phyloP scores from a whole-genome alignment of 2,329 filamentous ascomycete species.

The Trichoderma sp. region DNA sequence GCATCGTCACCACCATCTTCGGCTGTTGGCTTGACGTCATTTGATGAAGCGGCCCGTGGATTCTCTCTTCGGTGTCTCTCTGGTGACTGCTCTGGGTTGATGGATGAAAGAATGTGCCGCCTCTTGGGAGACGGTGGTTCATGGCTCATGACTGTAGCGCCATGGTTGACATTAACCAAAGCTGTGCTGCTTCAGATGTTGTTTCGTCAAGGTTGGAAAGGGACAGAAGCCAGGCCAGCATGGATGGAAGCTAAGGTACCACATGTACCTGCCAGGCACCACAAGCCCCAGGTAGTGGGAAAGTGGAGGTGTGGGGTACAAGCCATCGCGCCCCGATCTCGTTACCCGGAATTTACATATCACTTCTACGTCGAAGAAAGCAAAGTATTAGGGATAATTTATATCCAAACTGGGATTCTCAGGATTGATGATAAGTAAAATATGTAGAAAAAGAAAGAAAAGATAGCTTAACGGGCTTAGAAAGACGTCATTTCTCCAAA shows the following conservation, averaged over 20 bases:
- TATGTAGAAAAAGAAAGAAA: not conserved
- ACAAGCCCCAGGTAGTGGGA: not conserved
- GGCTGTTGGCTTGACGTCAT: not conserved
- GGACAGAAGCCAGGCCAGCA: not conserved
- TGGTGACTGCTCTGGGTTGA: constrained; percentile 37
- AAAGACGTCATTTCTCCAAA: not conserved
- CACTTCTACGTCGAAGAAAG: too few species aligned
- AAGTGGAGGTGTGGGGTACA: not conserved
- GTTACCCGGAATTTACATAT: too few species aligned
- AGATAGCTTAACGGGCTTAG: not conserved
- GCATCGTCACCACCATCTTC: constrained; percentile 16
- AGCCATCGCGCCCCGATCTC: not conserved
- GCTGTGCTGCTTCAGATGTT: not conserved
- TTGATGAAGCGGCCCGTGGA: not conserved
- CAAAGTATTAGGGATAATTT: too few species aligned
- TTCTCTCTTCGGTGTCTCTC: not conserved
- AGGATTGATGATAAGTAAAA: not conserved
- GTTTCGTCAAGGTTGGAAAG: not conserved
- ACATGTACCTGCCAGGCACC: not conserved
- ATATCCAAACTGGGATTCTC: not conserved
- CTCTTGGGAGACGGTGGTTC: constrained; percentile 37
- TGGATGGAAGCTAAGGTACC: not conserved
- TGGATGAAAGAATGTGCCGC: constrained; percentile 50
- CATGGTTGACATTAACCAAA: constrained; percentile 20
- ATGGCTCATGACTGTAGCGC: constrained; percentile 34